Evolutionary conservation across 345 rosid genomes (phyloP), one percentile per base, ranked within the genome.

Genomic region (Corchorus olitorius): DNA sequence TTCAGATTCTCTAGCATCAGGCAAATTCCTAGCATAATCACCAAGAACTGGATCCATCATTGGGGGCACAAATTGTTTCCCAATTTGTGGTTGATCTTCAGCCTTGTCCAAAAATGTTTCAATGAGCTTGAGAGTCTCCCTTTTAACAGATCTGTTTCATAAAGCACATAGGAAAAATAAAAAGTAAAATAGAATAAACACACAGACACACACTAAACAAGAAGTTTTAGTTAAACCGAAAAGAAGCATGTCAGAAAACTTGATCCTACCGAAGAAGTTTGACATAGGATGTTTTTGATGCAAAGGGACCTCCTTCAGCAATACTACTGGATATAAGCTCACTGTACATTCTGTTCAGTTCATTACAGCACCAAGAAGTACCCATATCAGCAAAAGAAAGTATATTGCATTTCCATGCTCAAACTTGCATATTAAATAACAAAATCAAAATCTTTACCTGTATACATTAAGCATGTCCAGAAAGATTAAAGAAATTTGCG

Each of bases 1-100:
- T 88, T 97, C 99, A 3, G 99, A 94, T 84, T 97, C 99, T 81
- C 99, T 94, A 63, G 99, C 99, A 78, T 97, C 99, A 74, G 99
- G 97, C 77, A 97, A 87, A 87, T 97, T 97, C 86, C 99, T 89
- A 2, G 97, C 95, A 81, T 97, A 97, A 74, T 97, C 99, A 71
- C 95, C 96, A 34, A 97, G 99, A 76, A 97, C 94, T 1, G 97
- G 96, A 84, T 91, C 97, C 99, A 94, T 91, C 98, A 97, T 94
- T 35, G 98, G 99, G 33, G 96, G 95, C 76, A 97, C 99, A 86
- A 97, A 97, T 78, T 97, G 99, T 83, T 94, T 97, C 73, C 99
- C 99, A 73, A 92, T 91, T 80, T 94, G 96, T 20, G 97, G 89
- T 79, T 97, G 98, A 76, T 94, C 97, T 83, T 97, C 99, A n/a